phyloP scores from a whole-genome alignment of 768 basidiomycete species.

The Russula emetica region DNA sequence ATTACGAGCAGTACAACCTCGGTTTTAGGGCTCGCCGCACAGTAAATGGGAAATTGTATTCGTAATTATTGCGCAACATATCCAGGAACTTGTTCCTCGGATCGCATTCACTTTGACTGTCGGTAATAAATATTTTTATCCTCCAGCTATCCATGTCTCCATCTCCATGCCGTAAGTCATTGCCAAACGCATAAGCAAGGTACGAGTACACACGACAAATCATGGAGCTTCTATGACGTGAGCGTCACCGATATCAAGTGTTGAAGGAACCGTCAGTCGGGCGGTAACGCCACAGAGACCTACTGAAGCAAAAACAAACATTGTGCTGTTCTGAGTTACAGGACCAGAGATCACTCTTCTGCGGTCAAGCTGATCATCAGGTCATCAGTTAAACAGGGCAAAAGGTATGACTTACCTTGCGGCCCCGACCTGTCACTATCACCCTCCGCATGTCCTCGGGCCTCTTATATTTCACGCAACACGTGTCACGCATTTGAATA shows the following conservation, averaged over 20 bases:
- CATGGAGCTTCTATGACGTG: background rate
- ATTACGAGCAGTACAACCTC: constrained; percentile 5
- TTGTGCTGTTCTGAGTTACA: background rate
- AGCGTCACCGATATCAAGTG: background rate
- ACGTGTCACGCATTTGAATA: background rate
- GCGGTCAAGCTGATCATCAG: too few species aligned
- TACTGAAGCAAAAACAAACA: background rate
- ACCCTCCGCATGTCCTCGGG: background rate
- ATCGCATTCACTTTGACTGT: background rate
- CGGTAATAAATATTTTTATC: background rate
- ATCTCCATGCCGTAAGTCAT: background rate
- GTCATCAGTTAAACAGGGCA: too few species aligned
- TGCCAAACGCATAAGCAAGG: background rate
- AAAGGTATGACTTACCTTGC: background rate
- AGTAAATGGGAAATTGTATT: constrained; percentile 9
- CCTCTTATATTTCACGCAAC: background rate
- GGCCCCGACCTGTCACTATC: background rate
- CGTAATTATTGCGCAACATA: constrained; percentile 7
- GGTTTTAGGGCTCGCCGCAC: background rate
- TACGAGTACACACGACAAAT: background rate
- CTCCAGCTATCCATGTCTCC: too few species aligned
- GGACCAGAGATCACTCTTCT: background rate
- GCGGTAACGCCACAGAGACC: background rate
- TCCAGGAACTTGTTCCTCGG: background rate
- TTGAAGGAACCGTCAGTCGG: background rate